A percentile compares a stretch with the other conserved stretches of the same genome.
These are phyloP conservation scores for Fusarium sp. DNA, from an alignment of 2,329 filamentous ascomycete species.

Conservation along the genomic window DNA sequence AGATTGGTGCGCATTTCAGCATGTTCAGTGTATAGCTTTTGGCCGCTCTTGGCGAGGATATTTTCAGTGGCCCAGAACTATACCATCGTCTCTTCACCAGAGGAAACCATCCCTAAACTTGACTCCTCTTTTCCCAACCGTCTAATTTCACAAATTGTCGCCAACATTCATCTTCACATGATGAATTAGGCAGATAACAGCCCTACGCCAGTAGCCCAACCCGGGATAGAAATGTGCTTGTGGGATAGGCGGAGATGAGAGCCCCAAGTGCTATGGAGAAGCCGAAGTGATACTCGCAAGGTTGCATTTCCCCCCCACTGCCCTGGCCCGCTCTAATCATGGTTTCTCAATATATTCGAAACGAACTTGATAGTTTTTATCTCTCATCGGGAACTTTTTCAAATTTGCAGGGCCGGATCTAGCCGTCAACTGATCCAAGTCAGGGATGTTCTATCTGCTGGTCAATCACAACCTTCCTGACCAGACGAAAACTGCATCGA, in stretches of 20 bases:
- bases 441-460: not conserved
- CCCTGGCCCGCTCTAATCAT: not conserved
- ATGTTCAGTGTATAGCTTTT: not conserved
- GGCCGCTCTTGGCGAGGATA: not conserved
- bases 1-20: not conserved
- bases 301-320: not conserved
- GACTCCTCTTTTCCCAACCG: not conserved
- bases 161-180: not conserved
- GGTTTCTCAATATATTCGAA: not conserved
- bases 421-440: not conserved
- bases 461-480: not conserved
- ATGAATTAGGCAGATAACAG: not conserved
- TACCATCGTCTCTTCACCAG: not conserved
- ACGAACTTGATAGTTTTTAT: not conserved
- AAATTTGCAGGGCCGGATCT: not conserved
- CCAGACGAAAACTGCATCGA: not conserved
- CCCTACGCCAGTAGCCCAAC: not conserved
- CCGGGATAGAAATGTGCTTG: not conserved
- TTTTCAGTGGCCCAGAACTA: not conserved
- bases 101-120: not conserved
- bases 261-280: not conserved
- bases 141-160: not conserved
- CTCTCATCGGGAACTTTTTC: not conserved
- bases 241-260: not conserved
- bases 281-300: not conserved